phyloP scores from a whole-genome alignment of 768 basidiomycete genomes.

The Sporobolomyces roseus region DNA sequence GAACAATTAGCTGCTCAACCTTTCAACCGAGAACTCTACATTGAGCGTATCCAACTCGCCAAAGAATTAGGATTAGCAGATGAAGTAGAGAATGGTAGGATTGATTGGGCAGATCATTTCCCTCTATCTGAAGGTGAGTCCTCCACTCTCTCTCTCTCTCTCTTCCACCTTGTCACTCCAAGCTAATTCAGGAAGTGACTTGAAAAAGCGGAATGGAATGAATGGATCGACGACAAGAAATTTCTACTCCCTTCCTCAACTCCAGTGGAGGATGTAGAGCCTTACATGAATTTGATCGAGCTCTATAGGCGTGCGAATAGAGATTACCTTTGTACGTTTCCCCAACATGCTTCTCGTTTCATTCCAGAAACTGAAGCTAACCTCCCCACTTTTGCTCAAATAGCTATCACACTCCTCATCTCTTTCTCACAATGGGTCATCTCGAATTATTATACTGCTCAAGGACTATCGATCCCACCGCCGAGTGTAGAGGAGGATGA shows the following conservation, averaged over 20 bases:
- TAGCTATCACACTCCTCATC: slow-evolving; percentile 67
- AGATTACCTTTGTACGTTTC: slow-evolving; percentile 72
- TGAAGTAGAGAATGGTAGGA: slow-evolving; percentile 61
- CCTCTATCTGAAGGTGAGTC: slow-evolving; percentile 21
- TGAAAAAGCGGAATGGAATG: slow-evolving; percentile 19
- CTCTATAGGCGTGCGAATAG: slow-evolving; percentile 64
- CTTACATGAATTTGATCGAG: slow-evolving; percentile 58
- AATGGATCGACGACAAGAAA: slow-evolving; percentile 46
- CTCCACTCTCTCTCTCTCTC: too few relatives aligned
- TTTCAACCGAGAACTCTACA: slow-evolving; percentile 63
- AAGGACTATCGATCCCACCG: slow-evolving; percentile 18
- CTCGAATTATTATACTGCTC: slow-evolving; percentile 40
- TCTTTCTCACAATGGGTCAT: slow-evolving; percentile 64
- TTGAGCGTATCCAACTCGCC: slow-evolving; percentile 63
- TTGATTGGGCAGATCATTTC: slow-evolving; percentile 61
- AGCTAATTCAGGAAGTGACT: not conserved
- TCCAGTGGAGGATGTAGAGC: slow-evolving; percentile 57
- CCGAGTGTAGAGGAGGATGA: slow-evolving; percentile 7
- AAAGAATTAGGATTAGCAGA: slow-evolving; percentile 58
- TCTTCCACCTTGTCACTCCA: not conserved
- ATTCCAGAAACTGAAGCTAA: not conserved
- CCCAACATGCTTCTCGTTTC: not conserved
- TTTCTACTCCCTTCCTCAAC: slow-evolving; percentile 44
- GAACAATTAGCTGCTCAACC: slow-evolving; percentile 60
- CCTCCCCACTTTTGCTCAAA: slow-evolving; percentile 6